Conservation (phyloP, 805 yeast genomes). For the Candida vaughaniae region DNA sequence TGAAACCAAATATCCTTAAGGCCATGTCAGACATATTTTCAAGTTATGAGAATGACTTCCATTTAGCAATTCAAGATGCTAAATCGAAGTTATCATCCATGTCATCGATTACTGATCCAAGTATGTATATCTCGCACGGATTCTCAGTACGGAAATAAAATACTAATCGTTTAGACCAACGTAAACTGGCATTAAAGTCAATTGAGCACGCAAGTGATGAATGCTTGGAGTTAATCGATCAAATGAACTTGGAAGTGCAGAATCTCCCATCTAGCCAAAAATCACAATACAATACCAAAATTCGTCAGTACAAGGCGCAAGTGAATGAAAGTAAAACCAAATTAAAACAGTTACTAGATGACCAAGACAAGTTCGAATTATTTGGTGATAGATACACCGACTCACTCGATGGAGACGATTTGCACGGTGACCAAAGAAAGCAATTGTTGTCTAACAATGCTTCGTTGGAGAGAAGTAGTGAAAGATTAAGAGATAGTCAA, state of each 20-base stretch:
- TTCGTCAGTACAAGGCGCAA: slow-evolving; percentile 68
- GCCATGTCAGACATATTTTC: slow-evolving; percentile 40
- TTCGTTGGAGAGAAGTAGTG: slow-evolving; percentile 76
- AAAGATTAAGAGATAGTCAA: slow-evolving; percentile 82
- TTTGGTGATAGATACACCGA: slow-evolving; percentile 58
- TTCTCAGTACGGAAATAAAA: background rate
- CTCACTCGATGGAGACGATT: slow-evolving; percentile 25
- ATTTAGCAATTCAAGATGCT: slow-evolving; percentile 68
- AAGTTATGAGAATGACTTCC: slow-evolving; percentile 69
- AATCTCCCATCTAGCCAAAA: slow-evolving; percentile 75
- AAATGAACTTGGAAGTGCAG: slow-evolving; percentile 83
- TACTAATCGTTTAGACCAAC: slow-evolving; percentile 40
- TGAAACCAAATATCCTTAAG: background rate
- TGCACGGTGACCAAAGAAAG: slow-evolving; percentile 70
- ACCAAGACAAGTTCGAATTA: slow-evolving; percentile 67
- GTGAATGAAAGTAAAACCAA: slow-evolving; percentile 55
- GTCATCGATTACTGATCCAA: slow-evolving; percentile 8
- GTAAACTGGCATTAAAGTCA: slow-evolving; percentile 55
- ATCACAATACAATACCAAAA: slow-evolving; percentile 67
- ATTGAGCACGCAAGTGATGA: slow-evolving; percentile 75
- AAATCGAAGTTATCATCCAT: slow-evolving; percentile 59
- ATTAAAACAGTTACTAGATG: slow-evolving; percentile 59
- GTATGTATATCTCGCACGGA: slow-evolving; percentile 10
- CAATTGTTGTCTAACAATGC: slow-evolving; percentile 76
- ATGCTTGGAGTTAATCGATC: slow-evolving; percentile 76